Conservation (phyloP, 2,329 filamentous ascomycete genomes). For the Amauroascus niger region DNA sequence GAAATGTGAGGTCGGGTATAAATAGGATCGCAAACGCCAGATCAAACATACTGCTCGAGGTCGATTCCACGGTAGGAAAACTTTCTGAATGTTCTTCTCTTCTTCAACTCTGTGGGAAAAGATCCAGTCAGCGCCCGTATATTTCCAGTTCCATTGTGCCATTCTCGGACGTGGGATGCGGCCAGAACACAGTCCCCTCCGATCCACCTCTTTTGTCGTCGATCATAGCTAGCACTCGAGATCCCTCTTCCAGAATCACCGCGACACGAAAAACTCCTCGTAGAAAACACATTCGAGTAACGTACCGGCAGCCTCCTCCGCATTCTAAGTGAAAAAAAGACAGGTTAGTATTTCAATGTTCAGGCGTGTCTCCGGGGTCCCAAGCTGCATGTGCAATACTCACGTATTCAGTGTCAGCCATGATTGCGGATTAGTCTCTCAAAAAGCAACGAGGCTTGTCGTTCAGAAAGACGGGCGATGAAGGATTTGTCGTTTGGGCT, state of each 20-base stretch:
- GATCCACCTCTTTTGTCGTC: background rate
- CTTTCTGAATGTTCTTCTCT: slow-evolving; percentile 99
- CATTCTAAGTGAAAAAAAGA: slow-evolving; percentile 53
- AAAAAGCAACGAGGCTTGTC: slow-evolving; percentile 37
- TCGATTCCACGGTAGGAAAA: slow-evolving; percentile 99
- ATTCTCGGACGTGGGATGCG: background rate
- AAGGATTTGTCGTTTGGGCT: slow-evolving; percentile 28
- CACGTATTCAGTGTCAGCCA: slow-evolving; percentile 86
- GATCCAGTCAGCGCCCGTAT: slow-evolving; percentile 18
- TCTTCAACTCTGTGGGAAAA: slow-evolving; percentile 72
- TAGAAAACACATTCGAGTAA: slow-evolving; percentile 17
- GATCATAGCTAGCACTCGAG: background rate
- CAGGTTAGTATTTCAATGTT: background rate
- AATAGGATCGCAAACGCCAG: slow-evolving; percentile 23
- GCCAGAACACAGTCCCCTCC: background rate
- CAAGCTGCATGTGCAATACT: slow-evolving; percentile 35
- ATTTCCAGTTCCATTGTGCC: slow-evolving; percentile 5
- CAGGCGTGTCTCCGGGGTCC: too few species aligned
- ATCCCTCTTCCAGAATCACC: background rate
- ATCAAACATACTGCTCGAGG: slow-evolving; percentile 81
- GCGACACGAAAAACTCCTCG: background rate
- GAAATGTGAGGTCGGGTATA: background rate
- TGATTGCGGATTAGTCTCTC: slow-evolving; percentile 50
- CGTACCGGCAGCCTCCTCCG: slow-evolving; percentile 84
- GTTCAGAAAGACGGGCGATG: slow-evolving; percentile 39